Evolutionary conservation across 2,329 filamentous ascomycete species (phyloP).

Genomic region (Fusarium sp.): DNA sequence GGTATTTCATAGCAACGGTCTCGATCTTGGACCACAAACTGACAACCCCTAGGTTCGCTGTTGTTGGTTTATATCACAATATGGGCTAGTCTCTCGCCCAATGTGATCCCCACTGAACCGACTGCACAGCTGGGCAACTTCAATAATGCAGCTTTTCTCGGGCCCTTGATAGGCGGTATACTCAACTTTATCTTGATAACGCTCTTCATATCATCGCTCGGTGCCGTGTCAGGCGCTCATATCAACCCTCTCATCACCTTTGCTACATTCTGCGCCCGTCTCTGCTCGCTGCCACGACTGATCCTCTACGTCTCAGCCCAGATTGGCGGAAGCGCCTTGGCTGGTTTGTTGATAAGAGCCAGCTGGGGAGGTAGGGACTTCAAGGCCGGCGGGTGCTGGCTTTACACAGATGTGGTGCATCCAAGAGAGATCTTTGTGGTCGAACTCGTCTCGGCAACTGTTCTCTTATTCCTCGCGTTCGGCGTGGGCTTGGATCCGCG

Average conservation of each 20-base stretch:
- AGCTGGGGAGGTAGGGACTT: constrained; percentile 48
- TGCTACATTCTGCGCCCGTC: constrained; percentile 61
- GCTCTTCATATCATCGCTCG: constrained; percentile 62
- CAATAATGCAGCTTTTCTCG: constrained; percentile 46
- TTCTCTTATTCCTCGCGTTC: constrained; percentile 62
- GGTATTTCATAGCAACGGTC: constrained; percentile 1
- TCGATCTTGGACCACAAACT: fast-evolving
- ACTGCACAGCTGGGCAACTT: constrained; percentile 34
- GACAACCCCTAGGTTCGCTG: constrained; percentile 18
- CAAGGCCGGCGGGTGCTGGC: constrained; percentile 47
- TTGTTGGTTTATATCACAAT: constrained; percentile 40
- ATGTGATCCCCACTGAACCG: constrained; percentile 17
- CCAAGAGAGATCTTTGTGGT: constrained; percentile 55
- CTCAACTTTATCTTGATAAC: constrained; percentile 52
- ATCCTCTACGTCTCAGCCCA: constrained; percentile 63
- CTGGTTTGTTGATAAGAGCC: constrained; percentile 35
- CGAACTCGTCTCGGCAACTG: constrained; percentile 61
- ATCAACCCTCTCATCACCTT: constrained; percentile 66
- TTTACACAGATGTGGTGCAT: constrained; percentile 43
- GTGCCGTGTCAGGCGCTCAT: constrained; percentile 62
- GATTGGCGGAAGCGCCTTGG: constrained; percentile 55
- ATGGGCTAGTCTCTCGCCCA: constrained; percentile 32
- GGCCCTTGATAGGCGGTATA: constrained; percentile 47
- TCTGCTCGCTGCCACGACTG: constrained; percentile 61
- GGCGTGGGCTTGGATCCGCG: constrained; percentile 65